Evolutionary conservation across 148 eudicot genomes (phyloP), one percentile per base, ranked within the genome.

Genomic region (Fagopyrum homotropicum): DNA sequence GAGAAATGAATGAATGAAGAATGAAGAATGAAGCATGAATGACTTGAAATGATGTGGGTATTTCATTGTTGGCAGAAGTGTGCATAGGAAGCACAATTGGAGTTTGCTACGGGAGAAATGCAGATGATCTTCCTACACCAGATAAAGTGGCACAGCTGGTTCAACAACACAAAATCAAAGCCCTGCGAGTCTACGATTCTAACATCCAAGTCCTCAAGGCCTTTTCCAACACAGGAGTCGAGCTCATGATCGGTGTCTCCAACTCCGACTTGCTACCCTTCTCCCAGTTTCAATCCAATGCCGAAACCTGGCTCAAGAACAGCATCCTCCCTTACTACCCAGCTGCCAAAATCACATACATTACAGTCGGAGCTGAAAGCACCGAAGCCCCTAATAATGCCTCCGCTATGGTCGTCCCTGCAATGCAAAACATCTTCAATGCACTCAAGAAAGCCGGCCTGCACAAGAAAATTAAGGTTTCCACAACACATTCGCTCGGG

Each of bases 121-220:
- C 91, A 7, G 99, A 95, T 73, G 99, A 95, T 75, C 96, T 95
- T 59, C 97, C 99, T 17, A 90, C 99, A 55, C 96, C 99, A 10
- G 97, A 95, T 75, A 90, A 90, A 78, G 99, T 84, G 2, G 90
- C 86, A 4, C 83, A 88, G 75, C 80, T 95, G 70, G 81, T 92
- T 22, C 83, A 92, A 83, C 84, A 79, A 68, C 97, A 95, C 80
- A 79, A 88, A 82, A 86, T 95, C 50, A 95, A 92, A 77, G 87
- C 86, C 68, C 80, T 90, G 40, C 85, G 99, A 22, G 89, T 92
- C 64, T 95, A 95, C 43, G 99, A 95, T 73, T 84, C 97, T 9
- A 92, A 95, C 63, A 81, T 89, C 83, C 96, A 92, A 74, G 90
- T 95, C 45, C 89, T 92, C 75, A 95, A 95, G 81, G 97, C 99